Conservation (phyloP, 352 stramenopile genomes). For the Phytopythium boreale region DNA sequence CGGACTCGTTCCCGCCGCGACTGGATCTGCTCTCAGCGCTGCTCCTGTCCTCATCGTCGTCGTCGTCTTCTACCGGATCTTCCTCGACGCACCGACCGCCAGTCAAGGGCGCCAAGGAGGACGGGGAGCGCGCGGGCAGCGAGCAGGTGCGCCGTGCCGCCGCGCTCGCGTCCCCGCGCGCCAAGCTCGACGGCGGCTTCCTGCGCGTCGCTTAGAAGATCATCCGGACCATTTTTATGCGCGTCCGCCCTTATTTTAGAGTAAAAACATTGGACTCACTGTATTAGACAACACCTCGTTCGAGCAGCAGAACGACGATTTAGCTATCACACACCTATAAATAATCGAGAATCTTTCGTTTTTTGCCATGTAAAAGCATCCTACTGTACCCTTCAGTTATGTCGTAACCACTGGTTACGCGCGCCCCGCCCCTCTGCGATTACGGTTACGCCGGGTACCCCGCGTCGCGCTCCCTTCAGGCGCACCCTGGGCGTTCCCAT, state of each 20-base stretch:
- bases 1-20: constrained; percentile 1
- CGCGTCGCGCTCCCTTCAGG: too few species aligned
- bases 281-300: background rate
- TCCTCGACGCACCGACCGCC: background rate
- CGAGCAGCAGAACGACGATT: background rate
- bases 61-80: constrained; percentile 1
- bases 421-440: background rate
- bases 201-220: background rate
- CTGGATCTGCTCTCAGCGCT: constrained; percentile 31
- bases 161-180: constrained; percentile 12
- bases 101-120: constrained; percentile 1
- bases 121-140: constrained; percentile 8
- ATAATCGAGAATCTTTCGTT: background rate
- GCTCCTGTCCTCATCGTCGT: constrained; percentile 19
- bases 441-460: background rate
- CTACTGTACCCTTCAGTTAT: too few species aligned
- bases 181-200: constrained; percentile 1
- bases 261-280: background rate
- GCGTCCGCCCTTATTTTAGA: constrained; percentile 4
- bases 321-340: background rate
- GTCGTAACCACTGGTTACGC: background rate
- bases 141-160: constrained; percentile 16
- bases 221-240: constrained; percentile 4
- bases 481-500: background rate
- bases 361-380: background rate